Base-by-base conservation (phyloP, 345 rosid genomes). In the Rhizophora mangle region DNA sequence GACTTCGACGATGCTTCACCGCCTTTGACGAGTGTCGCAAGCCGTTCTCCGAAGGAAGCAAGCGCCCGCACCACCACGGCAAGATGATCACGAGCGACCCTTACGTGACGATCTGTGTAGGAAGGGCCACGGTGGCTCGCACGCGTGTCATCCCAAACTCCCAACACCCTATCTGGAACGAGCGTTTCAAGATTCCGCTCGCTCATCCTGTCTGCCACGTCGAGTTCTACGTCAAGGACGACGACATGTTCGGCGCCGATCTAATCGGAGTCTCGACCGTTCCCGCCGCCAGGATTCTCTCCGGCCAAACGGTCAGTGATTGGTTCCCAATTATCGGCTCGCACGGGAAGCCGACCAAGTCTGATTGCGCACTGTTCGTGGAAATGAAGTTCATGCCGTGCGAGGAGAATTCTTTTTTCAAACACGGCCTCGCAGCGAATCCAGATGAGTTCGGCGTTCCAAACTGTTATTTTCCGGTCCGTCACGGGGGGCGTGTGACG, bases 81-180 rank as follows among this genome's bases (percentile, higher is more conserved):
- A 84, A 79, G 61, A 88, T 88, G 71, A 86, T 90, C 64, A 90
- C 93, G 47, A 90, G 93, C 76, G 96, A 93, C 36, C 96, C 98
- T 3, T 93, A 93, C 74, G 96, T 90, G 19, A 87, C 89, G 4
- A 95, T 88, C 54, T 84, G 90, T 65, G 64, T 90, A 5, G 85
- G 84, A 1, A 91, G 88, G 5, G 95, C 90, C 8, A 90, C 84
- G 39, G 92, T 93, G 34, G 98, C 96, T 0, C 90, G 96, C n/a
- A 93, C 96, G 5, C 90, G 92, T 47, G 96, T 93, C 51, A 87
- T 90, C 54, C 56, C 86, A 3, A 90, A 90, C 74, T 80, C 82
- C 2, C 85, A 84, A 31, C 63, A 79, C 65, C 98, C 98, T 1
- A 26, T 51, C 22, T 93, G 98, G 96, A 82, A 85, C 72, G 91